Evolutionary conservation across 176 grass and related monocot genomes (phyloP).

Genomic region (Saccharum spontaneum): DNA sequence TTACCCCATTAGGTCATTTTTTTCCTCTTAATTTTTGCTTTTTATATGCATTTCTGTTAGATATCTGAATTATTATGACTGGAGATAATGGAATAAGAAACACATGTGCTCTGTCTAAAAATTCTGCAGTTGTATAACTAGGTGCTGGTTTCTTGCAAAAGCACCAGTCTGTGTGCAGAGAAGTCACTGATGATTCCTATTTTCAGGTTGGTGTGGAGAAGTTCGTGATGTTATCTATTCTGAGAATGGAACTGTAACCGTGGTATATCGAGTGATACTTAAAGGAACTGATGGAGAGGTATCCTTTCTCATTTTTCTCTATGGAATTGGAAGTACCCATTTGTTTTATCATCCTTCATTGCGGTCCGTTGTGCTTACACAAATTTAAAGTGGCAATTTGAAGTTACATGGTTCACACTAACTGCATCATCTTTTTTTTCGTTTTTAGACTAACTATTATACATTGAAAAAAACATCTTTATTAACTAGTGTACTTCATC

Average conservation of each 20-base stretch:
- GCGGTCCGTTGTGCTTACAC: not conserved
- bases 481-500: not conserved
- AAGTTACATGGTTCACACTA: not conserved
- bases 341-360: not conserved
- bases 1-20: not conserved
- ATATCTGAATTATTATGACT: not conserved
- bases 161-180: not conserved
- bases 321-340: not conserved
- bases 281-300: constrained; percentile 93
- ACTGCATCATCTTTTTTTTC: not conserved
- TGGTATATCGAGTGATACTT: constrained; percentile 84
- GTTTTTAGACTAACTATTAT: not conserved
- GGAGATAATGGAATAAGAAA: not conserved
- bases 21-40: not conserved
- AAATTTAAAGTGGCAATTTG: not conserved
- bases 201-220: constrained; percentile 95
- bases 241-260: constrained; percentile 71
- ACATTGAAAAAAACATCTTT: not conserved
- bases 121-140: not conserved
- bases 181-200: constrained; percentile 16
- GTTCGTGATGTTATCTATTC: constrained; percentile 77
- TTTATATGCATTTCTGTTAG: not conserved
- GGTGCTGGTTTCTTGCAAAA: constrained; percentile 1
- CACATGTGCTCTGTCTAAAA: not conserved
- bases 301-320: constrained; percentile 19